Conservation (phyloP, 768 basidiomycete genomes). For the Lentinula guzmanii region DNA sequence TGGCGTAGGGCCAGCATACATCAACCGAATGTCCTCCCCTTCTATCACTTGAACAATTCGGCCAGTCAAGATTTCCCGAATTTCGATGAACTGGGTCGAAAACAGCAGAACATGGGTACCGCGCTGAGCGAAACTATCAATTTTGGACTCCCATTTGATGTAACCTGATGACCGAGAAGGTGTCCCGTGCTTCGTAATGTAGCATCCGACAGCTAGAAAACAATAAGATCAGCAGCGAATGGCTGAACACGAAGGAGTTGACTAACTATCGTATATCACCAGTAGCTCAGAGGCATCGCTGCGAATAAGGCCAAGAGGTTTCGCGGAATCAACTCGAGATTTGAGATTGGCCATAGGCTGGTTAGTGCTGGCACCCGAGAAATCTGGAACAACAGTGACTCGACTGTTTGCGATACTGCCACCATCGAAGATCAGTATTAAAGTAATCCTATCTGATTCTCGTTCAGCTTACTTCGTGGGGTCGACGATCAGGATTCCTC, state of each 20-base stretch:
- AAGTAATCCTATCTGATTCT: background rate
- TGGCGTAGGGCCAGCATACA: conserved; percentile 37
- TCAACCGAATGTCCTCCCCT: conserved; percentile 59
- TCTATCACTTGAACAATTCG: conserved; percentile 81
- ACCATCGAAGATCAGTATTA: background rate
- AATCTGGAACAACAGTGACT: conserved; percentile 54
- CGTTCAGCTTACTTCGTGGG: conserved; percentile 52
- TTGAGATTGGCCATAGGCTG: conserved; percentile 48
- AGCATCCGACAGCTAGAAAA: conserved; percentile 63
- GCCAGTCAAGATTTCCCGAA: conserved; percentile 59
- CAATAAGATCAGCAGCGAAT: conserved; percentile 2
- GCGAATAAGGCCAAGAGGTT: conserved; percentile 63
- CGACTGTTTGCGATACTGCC: conserved; percentile 34
- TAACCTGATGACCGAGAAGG: conserved; percentile 58
- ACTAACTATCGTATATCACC: conserved; percentile 70
- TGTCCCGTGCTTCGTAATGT: conserved; percentile 63
- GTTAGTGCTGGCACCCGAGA: conserved; percentile 33
- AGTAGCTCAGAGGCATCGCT: conserved; percentile 51
- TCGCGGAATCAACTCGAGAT: conserved; percentile 46
- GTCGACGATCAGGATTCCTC: conserved; percentile 60
- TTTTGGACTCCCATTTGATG: conserved; percentile 76
- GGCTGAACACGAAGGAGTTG: background rate
- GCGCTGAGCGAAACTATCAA: conserved; percentile 54
- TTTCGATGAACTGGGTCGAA: conserved; percentile 70
- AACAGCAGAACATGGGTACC: conserved; percentile 65